A percentile compares a stretch with the other conserved stretches of the same genome.
Evolutionary conservation across 257 asterid species (phyloP).

Genomic region (Mitragyna speciosa): DNA sequence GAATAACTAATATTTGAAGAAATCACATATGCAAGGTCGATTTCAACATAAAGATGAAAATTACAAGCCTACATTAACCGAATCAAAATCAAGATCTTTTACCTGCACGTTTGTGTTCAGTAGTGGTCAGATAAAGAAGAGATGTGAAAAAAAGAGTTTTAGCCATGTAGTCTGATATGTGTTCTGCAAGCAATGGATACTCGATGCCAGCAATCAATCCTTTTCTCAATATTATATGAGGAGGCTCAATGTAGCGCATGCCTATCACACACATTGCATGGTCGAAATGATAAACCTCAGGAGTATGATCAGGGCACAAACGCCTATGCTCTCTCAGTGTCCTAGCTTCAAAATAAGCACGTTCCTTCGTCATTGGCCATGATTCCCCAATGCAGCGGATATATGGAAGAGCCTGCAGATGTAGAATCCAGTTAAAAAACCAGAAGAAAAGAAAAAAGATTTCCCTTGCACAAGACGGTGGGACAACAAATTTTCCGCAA

Average conservation of each 20-base stretch:
- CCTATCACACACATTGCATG: slow-evolving; percentile 84
- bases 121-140: slow-evolving; percentile 79
- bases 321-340: slow-evolving; percentile 69
- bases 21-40: neutral
- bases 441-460: neutral
- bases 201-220: slow-evolving; percentile 82
- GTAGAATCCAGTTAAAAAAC: slow-evolving; percentile 16
- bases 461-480: neutral
- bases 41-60: neutral
- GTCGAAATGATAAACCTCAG: slow-evolving; percentile 95
- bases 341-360: slow-evolving; percentile 82
- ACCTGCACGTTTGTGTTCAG: slow-evolving; percentile 88
- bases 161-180: slow-evolving; percentile 82
- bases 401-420: slow-evolving; percentile 84
- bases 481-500: neutral
- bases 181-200: slow-evolving; percentile 88
- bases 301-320: slow-evolving; percentile 75
- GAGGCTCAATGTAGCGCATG: slow-evolving; percentile 92
- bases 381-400: slow-evolving; percentile 91
- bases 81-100: slow-evolving; percentile 13
- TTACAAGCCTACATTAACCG: neutral
- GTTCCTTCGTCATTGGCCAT: slow-evolving; percentile 98
- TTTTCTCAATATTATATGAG: slow-evolving; percentile 87
- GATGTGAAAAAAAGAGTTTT: slow-evolving; percentile 84
- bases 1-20: neutral